phyloP scores from a whole-genome alignment of 164 flowering plant species.

The Warburgia ugandensis region DNA sequence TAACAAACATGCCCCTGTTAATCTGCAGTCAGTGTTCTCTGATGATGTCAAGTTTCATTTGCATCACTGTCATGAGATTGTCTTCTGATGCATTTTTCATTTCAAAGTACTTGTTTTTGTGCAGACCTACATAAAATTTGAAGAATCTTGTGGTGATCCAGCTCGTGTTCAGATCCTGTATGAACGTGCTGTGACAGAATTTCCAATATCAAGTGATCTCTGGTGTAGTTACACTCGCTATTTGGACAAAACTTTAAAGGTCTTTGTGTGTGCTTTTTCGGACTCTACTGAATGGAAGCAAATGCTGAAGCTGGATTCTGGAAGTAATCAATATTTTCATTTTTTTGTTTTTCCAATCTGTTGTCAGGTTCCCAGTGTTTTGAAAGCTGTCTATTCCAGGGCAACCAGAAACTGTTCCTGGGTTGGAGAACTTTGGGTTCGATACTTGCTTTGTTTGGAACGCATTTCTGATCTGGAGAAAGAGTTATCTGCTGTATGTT shows the following conservation, averaged over 20 bases:
- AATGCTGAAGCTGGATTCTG: too few relatives aligned
- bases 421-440: conserved; percentile 84
- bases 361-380: conserved; percentile 53
- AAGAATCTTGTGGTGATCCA: conserved; percentile 52
- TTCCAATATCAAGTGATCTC: conserved; percentile 73
- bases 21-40: too few relatives aligned
- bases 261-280: conserved; percentile 15
- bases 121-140: conserved; percentile 84
- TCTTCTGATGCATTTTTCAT: background rate
- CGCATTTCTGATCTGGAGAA: conserved; percentile 57
- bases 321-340: too few relatives aligned
- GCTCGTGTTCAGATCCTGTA: conserved; percentile 76
- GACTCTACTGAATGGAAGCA: background rate
- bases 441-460: conserved; percentile 72
- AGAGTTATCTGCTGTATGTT: conserved; percentile 64
- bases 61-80: too few relatives aligned
- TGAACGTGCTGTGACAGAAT: conserved; percentile 87
- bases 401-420: conserved; percentile 86
- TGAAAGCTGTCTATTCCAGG: conserved; percentile 51
- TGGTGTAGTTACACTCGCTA: conserved; percentile 84
- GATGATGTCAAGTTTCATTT: too few relatives aligned
- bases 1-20: too few relatives aligned
- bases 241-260: conserved; percentile 84
- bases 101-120: conserved; percentile 2
- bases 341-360: too few relatives aligned